These are phyloP conservation scores for Proteromonas lacertae DNA, from an alignment of 352 stramenopile species.

Conservation along the genomic window DNA sequence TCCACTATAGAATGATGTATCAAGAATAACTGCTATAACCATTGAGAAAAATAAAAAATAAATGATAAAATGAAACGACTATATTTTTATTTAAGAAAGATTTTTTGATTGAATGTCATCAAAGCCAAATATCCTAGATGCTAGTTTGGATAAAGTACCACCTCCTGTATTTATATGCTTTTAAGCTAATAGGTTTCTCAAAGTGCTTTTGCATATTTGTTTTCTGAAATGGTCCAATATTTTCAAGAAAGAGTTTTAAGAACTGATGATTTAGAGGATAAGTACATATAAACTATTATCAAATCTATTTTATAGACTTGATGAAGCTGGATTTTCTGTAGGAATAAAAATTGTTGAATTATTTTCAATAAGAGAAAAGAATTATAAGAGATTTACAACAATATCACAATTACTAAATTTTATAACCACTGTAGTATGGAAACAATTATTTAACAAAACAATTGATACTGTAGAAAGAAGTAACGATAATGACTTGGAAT, in stretches of 20 bases:
- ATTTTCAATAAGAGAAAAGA: neutral
- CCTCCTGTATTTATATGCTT: too few species aligned
- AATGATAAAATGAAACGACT: too few species aligned
- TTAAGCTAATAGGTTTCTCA: conserved; percentile 26
- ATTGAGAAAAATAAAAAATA: too few species aligned
- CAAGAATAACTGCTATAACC: too few species aligned
- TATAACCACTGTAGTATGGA: conserved; percentile 45
- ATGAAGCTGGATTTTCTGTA: neutral
- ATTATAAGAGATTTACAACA: neutral
- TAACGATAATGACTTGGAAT: conserved; percentile 46
- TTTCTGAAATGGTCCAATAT: conserved; percentile 55
- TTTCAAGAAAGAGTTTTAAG: conserved; percentile 43
- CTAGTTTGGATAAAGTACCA: too few species aligned
- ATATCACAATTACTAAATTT: conserved; percentile 6
- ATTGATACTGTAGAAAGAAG: conserved; percentile 36
- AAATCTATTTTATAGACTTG: neutral
- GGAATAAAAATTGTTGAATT: conserved; percentile 15
- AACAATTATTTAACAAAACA: conserved; percentile 36
- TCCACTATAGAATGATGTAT: too few species aligned
- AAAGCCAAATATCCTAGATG: too few species aligned
- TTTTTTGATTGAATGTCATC: too few species aligned
- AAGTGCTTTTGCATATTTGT: conserved; percentile 41
- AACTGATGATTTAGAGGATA: conserved; percentile 36
- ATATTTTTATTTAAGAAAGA: too few species aligned
- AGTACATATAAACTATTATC: conserved; percentile 6